Conservation (phyloP, 345 rosid species). For the Eucalyptus shirleyi region DNA sequence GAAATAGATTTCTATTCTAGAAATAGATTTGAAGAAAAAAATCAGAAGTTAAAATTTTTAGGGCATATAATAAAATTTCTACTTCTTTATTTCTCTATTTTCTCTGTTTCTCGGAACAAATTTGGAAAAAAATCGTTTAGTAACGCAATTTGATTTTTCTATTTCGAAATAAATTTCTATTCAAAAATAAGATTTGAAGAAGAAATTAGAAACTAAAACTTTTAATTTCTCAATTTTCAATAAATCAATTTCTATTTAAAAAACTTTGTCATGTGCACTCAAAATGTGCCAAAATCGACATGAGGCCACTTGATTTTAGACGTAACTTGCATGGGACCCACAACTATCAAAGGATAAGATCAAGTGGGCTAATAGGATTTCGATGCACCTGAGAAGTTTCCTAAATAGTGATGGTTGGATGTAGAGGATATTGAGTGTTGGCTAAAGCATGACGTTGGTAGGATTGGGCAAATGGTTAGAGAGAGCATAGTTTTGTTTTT, state of each 20-base stretch:
- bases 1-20: accelerated
- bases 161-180: accelerated
- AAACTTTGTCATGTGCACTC: accelerated
- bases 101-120: accelerated
- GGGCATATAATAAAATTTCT: accelerated
- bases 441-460: not conserved
- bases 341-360: no score
- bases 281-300: not conserved
- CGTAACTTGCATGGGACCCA: not conserved
- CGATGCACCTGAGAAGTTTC: not conserved
- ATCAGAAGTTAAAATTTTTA: no score
- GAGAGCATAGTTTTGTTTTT: not conserved
- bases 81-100: accelerated
- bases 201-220: accelerated
- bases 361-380: not conserved
- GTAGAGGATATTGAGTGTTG: not conserved
- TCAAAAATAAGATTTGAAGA: no score
- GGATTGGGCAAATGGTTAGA: not conserved
- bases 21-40: no score
- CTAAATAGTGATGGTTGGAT: not conserved
- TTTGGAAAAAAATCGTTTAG: accelerated
- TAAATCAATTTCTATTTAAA: accelerated
- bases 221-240: no score
- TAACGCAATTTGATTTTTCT: no score
- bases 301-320: not conserved